Evolutionary conservation across 2,329 filamentous ascomycete species (phyloP).

Genomic region (Diaporthe ilicicola): DNA sequence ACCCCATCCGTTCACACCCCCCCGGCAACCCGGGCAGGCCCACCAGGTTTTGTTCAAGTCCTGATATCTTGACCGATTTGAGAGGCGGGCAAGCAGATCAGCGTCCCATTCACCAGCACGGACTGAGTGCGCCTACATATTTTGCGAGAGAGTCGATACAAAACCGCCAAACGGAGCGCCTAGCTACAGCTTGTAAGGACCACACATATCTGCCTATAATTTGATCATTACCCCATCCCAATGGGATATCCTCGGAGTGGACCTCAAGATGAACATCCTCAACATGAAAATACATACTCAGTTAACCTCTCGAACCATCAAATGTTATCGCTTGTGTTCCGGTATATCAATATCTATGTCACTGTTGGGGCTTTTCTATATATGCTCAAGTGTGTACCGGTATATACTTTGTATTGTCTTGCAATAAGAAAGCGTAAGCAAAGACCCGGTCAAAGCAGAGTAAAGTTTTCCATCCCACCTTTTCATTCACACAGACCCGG

Average conservation of each 20-base stretch:
- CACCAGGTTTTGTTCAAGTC: slow-evolving; percentile 26
- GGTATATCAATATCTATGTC: no score
- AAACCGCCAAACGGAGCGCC: background rate
- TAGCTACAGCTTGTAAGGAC: no score
- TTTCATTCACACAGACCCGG: background rate
- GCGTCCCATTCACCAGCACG: background rate
- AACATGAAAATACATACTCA: no score
- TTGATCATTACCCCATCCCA: background rate
- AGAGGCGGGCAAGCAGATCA: background rate
- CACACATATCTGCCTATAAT: background rate
- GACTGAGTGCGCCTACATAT: background rate
- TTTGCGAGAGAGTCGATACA: background rate
- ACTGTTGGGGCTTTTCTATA: no score
- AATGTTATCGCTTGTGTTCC: no score
- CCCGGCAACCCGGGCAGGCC: slow-evolving; percentile 32
- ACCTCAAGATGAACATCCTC: no score
- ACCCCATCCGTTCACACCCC: slow-evolving; percentile 29
- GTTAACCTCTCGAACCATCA: no score
- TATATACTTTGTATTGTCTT: background rate
- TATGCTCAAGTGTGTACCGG: no score
- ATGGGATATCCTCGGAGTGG: no score
- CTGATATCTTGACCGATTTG: background rate
- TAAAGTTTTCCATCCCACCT: background rate
- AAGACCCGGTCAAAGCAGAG: background rate
- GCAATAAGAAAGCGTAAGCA: no score